Conservation (phyloP, 495 filamentous ascomycete species). For the Tuber calosporum region DNA sequence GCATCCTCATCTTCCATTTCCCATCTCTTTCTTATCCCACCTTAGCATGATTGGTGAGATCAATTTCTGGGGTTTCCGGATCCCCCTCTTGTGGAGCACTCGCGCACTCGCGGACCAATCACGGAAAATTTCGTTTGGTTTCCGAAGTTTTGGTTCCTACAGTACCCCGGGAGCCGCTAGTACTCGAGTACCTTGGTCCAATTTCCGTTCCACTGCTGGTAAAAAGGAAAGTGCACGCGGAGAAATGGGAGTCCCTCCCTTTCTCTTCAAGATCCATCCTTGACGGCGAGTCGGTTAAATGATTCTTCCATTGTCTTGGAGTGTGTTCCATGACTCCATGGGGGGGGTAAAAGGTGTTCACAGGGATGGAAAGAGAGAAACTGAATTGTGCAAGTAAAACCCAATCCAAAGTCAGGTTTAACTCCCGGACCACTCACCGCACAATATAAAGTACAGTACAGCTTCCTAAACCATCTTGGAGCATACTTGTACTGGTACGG, state of each 20-base stretch:
- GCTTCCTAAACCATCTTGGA: background rate
- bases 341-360: background rate
- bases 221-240: background rate
- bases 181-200: background rate
- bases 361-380: background rate
- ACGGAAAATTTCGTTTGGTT: background rate
- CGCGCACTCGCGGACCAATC: background rate
- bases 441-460: background rate
- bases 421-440: background rate
- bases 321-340: background rate
- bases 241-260: background rate
- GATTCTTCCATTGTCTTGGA: background rate
- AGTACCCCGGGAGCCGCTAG: background rate
- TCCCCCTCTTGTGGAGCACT: background rate
- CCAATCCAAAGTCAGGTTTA: background rate
- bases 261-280: conserved; percentile 1
- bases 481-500: background rate
- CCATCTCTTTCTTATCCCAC: background rate
- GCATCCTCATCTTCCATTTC: background rate
- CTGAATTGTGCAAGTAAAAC: background rate
- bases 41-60: background rate
- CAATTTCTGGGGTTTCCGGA: background rate
- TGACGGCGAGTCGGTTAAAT: background rate
- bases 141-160: background rate
- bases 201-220: background rate